Evolutionary conservation across 805 yeast species (phyloP), one percentile per base, ranked within the genome.

Genomic region (Ascoidea rubescens): DNA sequence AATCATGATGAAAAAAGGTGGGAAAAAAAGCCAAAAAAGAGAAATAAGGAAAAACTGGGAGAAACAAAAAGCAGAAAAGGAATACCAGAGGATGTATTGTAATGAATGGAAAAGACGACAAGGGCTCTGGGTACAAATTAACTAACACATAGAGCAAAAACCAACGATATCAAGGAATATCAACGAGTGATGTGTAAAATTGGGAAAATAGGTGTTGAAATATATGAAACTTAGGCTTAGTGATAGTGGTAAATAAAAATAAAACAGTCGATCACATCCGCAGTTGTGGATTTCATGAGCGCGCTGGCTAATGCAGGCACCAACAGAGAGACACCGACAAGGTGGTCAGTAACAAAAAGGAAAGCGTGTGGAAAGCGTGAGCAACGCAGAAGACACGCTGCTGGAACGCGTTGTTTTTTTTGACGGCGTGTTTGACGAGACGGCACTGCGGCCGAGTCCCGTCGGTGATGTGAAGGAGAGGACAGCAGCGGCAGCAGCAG

Each of bases 1-100:
- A 62, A 84, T 56, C 45, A 2, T 54, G 31, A 12, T 49, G 50
- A 43, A 6, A 30, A 30, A 21, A 14, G 16, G n/a, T 17, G 5
- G n/a, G n/a, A 17, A 30, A 16, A 16, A 32, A 47, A 17, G n/a
- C 16, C n/a, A 17, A 45, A 8, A 21, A 10, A 47, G 21, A 47
- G 48, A 7, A 32, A 17, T n/a, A 30, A 32, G 16, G 48, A 30
- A 32, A 30, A 14, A 6, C 5, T 16, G 16, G 12, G 12, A 10
- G 12, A 3, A 16, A 43, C 16, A 43, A 21, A 21, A 21, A 21
- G 28, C 28, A 21, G 28, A 21, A 21, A 21, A 21, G 3, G 28
- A 21, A 21, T 21, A 21, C 28, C 28, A 21, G 28, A 21, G 28
- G 28, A 21, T 21, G 28, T 21, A 21, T 21, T 21, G 28, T 21